Conservation (phyloP, 257 asterid species). For the Mitragyna speciosa region DNA sequence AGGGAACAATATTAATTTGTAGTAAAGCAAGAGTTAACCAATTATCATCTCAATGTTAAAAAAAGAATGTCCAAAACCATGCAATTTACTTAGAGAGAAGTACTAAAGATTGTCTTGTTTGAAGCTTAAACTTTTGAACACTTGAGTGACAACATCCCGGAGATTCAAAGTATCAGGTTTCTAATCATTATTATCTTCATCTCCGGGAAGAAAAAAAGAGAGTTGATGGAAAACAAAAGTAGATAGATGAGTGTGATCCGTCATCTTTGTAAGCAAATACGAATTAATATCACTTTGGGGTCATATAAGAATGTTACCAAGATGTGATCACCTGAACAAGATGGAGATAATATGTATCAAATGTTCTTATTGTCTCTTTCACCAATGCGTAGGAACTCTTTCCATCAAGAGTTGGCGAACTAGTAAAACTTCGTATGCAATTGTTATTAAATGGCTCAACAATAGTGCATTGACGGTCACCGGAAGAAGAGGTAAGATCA, state of each 20-base stretch:
- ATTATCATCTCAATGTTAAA: too few species aligned
- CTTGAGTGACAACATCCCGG: background rate
- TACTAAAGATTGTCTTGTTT: too few species aligned
- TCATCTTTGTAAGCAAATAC: background rate
- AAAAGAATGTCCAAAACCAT: too few species aligned
- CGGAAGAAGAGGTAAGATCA: background rate
- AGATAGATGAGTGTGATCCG: too few species aligned
- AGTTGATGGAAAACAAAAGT: background rate
- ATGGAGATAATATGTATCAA: constrained; percentile 7
- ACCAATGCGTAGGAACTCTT: constrained; percentile 8
- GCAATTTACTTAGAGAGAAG: too few species aligned
- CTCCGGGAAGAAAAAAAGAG: too few species aligned
- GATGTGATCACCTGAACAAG: constrained; percentile 13
- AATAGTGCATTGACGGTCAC: background rate
- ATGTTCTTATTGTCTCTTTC: constrained; percentile 9
- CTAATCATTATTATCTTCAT: background rate
- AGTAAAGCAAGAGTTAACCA: too few species aligned
- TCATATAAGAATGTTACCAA: background rate
- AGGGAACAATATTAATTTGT: too few species aligned
- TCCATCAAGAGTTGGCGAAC: background rate
- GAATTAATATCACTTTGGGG: background rate
- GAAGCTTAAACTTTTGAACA: too few species aligned
- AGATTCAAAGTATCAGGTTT: background rate
- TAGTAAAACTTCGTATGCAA: background rate
- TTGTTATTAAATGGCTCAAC: constrained; percentile 5